Conservation (phyloP, 805 yeast genomes). For the Candida ulmi region DNA sequence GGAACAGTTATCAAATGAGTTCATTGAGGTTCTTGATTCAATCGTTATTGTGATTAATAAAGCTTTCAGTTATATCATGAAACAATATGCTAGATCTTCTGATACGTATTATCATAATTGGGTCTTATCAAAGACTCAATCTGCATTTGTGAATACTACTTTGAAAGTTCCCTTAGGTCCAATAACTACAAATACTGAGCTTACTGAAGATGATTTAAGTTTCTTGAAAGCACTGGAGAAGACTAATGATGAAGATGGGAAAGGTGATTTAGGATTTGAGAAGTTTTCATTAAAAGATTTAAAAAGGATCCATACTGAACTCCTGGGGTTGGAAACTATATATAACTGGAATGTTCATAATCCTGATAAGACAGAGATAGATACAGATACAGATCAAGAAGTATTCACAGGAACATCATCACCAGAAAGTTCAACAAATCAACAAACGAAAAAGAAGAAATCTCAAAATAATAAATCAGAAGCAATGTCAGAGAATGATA, state of each 20-base stretch:
- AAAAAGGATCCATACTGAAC: background rate
- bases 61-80: background rate
- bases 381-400: too few species aligned
- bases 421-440: too few species aligned
- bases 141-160: background rate
- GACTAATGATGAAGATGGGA: background rate
- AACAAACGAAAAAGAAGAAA: background rate
- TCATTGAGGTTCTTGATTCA: background rate
- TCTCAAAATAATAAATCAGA: background rate
- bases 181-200: background rate
- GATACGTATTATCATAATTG: conserved; percentile 1
- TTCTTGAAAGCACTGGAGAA: background rate
- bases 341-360: background rate
- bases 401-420: too few species aligned
- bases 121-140: background rate
- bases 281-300: background rate
- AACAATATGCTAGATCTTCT: background rate
- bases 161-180: background rate
- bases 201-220: background rate
- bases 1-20: background rate
- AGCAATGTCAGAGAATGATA: background rate
- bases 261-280: background rate
- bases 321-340: background rate
- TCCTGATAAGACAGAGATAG: background rate
- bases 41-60: background rate